These are phyloP conservation scores for Colletotrichum aenigma DNA, from an alignment of 2,329 filamentous ascomycete species.

Conservation along the genomic window DNA sequence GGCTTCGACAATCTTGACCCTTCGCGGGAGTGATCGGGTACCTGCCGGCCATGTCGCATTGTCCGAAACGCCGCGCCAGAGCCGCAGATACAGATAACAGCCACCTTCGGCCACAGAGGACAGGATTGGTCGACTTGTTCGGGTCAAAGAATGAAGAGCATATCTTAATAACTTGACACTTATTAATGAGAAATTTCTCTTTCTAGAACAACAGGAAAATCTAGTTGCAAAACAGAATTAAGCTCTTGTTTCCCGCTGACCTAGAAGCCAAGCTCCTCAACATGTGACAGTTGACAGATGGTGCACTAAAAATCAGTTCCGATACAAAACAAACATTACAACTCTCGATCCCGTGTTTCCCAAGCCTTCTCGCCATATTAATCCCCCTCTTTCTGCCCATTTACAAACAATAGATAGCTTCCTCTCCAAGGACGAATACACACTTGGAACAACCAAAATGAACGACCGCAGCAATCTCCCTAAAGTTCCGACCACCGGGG, in stretches of 20 bases:
- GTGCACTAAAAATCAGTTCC: not conserved
- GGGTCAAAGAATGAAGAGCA: rapidly evolving
- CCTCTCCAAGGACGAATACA: not conserved
- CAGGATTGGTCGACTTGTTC: not conserved
- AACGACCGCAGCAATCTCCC: not conserved
- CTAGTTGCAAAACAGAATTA: no score
- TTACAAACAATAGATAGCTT: not conserved
- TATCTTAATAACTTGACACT: rapidly evolving
- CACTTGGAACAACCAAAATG: not conserved
- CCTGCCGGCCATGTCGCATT: not conserved
- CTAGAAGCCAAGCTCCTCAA: not conserved
- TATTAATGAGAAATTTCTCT: no score
- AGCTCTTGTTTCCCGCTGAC: rapidly evolving
- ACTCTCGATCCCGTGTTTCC: not conserved
- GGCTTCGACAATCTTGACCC: not conserved
- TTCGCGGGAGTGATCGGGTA: not conserved
- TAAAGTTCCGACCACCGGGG: rapidly evolving
- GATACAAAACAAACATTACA: not conserved
- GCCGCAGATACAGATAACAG: not conserved
- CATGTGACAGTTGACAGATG: not conserved
- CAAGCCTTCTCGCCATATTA: not conserved
- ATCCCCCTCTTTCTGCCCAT: not conserved
- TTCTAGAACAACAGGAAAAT: no score
- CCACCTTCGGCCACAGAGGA: not conserved
- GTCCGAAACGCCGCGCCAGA: not conserved